Conservation (phyloP, 1,284 basidiomycete species). For the Malassezia equina region DNA sequence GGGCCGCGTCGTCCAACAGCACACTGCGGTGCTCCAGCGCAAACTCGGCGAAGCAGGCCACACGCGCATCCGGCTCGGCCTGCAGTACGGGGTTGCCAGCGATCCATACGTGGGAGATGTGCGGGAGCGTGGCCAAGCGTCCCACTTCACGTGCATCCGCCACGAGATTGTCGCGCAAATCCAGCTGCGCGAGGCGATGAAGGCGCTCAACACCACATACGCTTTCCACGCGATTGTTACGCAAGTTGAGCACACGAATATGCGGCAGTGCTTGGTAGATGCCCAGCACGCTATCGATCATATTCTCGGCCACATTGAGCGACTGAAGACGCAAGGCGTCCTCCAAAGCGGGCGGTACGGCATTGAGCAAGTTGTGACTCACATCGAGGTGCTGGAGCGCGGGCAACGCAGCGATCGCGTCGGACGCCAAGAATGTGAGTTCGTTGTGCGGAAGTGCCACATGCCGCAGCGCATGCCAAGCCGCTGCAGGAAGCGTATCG, state of each 20-base stretch:
- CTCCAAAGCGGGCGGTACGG: slow-evolving; percentile 61
- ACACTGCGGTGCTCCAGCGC: slow-evolving; percentile 62
- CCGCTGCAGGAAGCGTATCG: slow-evolving; percentile 55
- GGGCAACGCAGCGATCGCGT: slow-evolving; percentile 53
- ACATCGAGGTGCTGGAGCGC: slow-evolving; percentile 48
- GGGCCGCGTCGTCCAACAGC: slow-evolving; percentile 61
- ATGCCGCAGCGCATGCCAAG: slow-evolving; percentile 69
- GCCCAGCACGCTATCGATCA: slow-evolving; percentile 86
- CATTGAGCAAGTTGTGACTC: slow-evolving; percentile 49
- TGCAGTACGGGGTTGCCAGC: slow-evolving; percentile 31
- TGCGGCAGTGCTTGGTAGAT: slow-evolving; percentile 47
- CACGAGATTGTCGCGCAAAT: slow-evolving; percentile 71
- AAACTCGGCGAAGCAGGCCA: slow-evolving; percentile 71
- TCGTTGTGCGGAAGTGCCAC: slow-evolving; percentile 71
- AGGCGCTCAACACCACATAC: slow-evolving; percentile 86
- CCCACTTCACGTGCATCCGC: slow-evolving; percentile 77
- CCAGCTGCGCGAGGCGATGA: slow-evolving; percentile 67
- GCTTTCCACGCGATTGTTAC: slow-evolving; percentile 72
- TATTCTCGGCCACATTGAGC: slow-evolving; percentile 84
- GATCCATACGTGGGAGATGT: slow-evolving; percentile 51
- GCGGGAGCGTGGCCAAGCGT: slow-evolving; percentile 66
- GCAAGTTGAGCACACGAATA: slow-evolving; percentile 34
- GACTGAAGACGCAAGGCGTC: slow-evolving; percentile 66
- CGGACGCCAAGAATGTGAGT: slow-evolving; percentile 66
- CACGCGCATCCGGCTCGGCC: slow-evolving; percentile 55